These are phyloP conservation scores for Exophiala spinifera DNA, from an alignment of 2,329 filamentous ascomycete genomes.

Conservation along the genomic window DNA sequence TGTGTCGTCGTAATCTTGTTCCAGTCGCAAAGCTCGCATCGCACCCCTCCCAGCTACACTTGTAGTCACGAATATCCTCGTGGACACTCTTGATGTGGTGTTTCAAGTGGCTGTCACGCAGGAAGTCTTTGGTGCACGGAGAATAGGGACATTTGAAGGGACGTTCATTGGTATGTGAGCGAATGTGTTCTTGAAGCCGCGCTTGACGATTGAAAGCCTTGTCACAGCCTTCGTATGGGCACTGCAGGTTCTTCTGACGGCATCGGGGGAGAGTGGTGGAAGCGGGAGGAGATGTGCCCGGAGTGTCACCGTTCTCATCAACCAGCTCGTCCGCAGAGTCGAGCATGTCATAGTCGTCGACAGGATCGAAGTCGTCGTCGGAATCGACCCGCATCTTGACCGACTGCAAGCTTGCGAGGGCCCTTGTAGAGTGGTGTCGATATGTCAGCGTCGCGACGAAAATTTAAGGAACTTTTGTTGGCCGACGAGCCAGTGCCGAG, in stretches of 20 bases:
- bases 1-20: slow-evolving; percentile 72
- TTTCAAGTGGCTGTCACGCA: slow-evolving; percentile 80
- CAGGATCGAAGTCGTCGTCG: slow-evolving; percentile 22
- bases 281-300: slow-evolving; percentile 29
- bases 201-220: slow-evolving; percentile 88
- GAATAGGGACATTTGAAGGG: slow-evolving; percentile 69
- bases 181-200: slow-evolving; percentile 72
- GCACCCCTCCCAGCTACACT: slow-evolving; percentile 70
- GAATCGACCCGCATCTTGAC: slow-evolving; percentile 24
- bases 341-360: slow-evolving; percentile 18
- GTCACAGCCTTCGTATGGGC: slow-evolving; percentile 68
- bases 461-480: background rate
- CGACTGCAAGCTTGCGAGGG: slow-evolving; percentile 3
- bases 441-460: slow-evolving; percentile 6
- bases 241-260: slow-evolving; percentile 72
- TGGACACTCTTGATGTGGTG: slow-evolving; percentile 84
- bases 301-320: slow-evolving; percentile 21
- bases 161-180: slow-evolving; percentile 81
- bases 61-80: slow-evolving; percentile 64
- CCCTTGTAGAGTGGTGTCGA: slow-evolving; percentile 3
- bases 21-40: slow-evolving; percentile 78
- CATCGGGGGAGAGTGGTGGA: slow-evolving; percentile 48
- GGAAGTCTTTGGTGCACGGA: slow-evolving; percentile 77
- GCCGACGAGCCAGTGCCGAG: too few relatives aligned
- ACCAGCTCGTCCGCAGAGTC: slow-evolving; percentile 4